Conservation (phyloP, 2,329 filamentous ascomycete species). For the Periglandula ipomoeae region DNA sequence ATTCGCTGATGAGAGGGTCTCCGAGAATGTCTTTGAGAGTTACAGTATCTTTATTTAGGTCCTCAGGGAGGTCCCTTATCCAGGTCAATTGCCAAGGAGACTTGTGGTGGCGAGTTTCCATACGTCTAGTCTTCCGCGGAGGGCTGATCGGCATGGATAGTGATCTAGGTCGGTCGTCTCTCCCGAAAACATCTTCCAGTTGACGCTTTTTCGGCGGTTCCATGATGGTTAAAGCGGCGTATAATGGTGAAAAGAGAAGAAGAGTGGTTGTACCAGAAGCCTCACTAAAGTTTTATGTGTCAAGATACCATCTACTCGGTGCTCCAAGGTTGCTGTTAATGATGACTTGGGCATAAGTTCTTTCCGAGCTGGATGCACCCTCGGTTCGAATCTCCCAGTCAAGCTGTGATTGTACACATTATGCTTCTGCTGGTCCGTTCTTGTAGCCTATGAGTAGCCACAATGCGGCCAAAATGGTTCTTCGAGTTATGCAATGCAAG, state of each 20-base stretch:
- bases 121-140: constrained; percentile 25
- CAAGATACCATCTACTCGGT: background rate
- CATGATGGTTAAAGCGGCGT: constrained; percentile 15
- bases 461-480: no score
- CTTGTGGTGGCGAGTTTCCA: constrained; percentile 20
- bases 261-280: no score
- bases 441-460: no score
- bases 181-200: constrained; percentile 9
- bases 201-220: constrained; percentile 23
- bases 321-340: background rate
- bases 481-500: no score
- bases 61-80: constrained; percentile 52
- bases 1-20: constrained; percentile 63
- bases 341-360: background rate
- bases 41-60: constrained; percentile 56
- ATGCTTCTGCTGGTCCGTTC: background rate
- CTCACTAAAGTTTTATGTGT: background rate
- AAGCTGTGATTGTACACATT: background rate
- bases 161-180: constrained; percentile 13
- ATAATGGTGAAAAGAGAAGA: no score
- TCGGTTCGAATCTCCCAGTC: background rate
- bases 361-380: background rate
- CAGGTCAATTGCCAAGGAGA: constrained; percentile 67
- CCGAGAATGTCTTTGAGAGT: constrained; percentile 59
- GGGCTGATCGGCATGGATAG: constrained; percentile 36